These are phyloP conservation scores for Agastache rugosa DNA, from an alignment of 257 asterid species.

Conservation along the genomic window DNA sequence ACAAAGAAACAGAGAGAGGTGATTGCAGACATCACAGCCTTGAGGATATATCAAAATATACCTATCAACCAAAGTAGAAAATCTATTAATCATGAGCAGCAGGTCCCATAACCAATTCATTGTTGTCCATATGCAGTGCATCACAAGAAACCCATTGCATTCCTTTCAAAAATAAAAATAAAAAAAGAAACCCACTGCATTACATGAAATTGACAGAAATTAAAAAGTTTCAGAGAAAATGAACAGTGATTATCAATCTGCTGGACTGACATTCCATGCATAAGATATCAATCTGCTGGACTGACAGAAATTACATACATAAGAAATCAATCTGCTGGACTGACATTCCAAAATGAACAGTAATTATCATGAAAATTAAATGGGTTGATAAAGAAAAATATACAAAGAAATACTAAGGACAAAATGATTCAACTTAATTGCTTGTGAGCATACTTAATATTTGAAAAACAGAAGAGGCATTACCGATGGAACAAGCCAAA, in stretches of 20 bases:
- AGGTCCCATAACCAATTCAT: slow-evolving; percentile 1
- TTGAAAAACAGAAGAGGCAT: slow-evolving; percentile 33
- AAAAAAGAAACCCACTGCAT: background rate
- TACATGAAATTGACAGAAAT: slow-evolving; percentile 16
- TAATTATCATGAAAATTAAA: background rate
- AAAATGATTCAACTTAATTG: slow-evolving; percentile 19
- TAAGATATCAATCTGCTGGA: slow-evolving; percentile 5
- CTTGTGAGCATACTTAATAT: slow-evolving; percentile 24
- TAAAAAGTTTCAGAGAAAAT: slow-evolving; percentile 12
- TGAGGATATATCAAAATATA: slow-evolving; percentile 92
- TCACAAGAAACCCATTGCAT: background rate
- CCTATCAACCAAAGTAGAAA: slow-evolving; percentile 58
- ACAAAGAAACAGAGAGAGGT: slow-evolving; percentile 92
- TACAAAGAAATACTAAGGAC: background rate
- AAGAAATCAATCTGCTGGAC: slow-evolving; percentile 4
- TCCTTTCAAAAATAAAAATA: too few species aligned
- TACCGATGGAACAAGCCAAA: slow-evolving; percentile 36
- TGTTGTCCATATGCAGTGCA: background rate
- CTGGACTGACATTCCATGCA: slow-evolving; percentile 4
- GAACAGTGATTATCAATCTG: background rate
- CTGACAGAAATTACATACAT: too few species aligned
- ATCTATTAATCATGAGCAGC: slow-evolving; percentile 29
- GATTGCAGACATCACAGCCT: slow-evolving; percentile 96
- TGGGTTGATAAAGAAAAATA: background rate
- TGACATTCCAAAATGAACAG: background rate